Base-by-base conservation (phyloP, 768 basidiomycete species). In the Phaeotremella skinneri region DNA sequence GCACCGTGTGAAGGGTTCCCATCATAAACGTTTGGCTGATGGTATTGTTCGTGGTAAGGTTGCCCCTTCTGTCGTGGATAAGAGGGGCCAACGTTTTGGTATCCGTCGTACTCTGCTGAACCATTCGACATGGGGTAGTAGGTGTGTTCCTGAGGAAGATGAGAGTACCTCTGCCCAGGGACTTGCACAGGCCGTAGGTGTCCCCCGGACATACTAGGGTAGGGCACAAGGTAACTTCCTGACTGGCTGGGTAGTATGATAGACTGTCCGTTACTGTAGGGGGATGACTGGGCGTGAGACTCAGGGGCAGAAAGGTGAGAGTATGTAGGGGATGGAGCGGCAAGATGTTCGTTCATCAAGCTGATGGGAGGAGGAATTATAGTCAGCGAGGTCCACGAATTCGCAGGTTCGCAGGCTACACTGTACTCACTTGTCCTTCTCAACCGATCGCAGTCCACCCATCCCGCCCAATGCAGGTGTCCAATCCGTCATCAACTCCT, bases 401-500 rank as follows among this genome's bases (percentile, higher is more conserved):
- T 9, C 37, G 37, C 9, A 9, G 21, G 23, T 7, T 14, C 43
- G 7, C 20, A 45, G n/a, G n/a, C n/a, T n/a, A n/a, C n/a, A n/a
- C n/a, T n/a, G n/a, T n/a, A 58, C 59, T 55, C 27, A 61, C 59
- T 41, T 55, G 6, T 62, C 56, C 51, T 62, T 58, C 27, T 62
- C 56, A 39, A 31, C 52, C 39, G 56, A 48, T 29, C 48, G 7
- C 16, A 52, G 30, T 16, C 39, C 42, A 16, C 61, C 56, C 29
- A 62, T 57, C 32, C 23, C 57, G 26, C 61, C 48, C 47, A 57
- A 27, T 4, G 56, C 29, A 20, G 66, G 55, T 11, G 58, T 58
- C 66, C 66, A 67, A 45, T 67, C 66, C 17, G 66, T 63, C 56
- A 67, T 50, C 39, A 67, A 47, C 34, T 67, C 62, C 41, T 67